Base-by-base conservation (phyloP, 2,329 filamentous ascomycete genomes). In the Sporothrix curviconia region DNA sequence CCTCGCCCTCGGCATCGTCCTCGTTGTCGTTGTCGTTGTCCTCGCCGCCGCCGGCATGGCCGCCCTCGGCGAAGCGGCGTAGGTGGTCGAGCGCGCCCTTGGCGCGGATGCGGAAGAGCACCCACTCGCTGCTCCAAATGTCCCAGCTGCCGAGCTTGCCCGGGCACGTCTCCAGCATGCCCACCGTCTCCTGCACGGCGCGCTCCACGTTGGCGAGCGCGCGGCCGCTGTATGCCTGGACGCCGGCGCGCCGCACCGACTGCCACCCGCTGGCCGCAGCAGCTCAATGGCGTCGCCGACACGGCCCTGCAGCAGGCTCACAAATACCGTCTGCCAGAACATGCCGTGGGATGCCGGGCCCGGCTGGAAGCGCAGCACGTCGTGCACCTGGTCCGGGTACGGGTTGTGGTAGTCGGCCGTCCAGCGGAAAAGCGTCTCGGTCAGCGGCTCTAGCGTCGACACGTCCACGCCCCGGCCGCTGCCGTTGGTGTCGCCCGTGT, bases 311-410 rank as follows among this genome's bases (percentile, higher is more conserved):
- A 95, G 76, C 22, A 92, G 76, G 14, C 84, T 78, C 56, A 83
- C 82, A 64, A 86, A 88, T n/a, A 96, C 76, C 1, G 84, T 84
- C 67, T 92, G 89, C 92, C 92, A 97, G 72, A 90, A 97, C 36
- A 87, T 76, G 25, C 79, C 76, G 66, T 94, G 89, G 43, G 84
- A 83, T 2, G 90, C 87, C 22, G 91, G 89, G 59, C 88, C 88
- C 1, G 89, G 88, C 46, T 78, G 78, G 64, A 84, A 73, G 28
- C 78, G 77, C 61, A 81, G 74, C 24, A 96, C 79, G 4, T 84
- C 77, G 37, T 83, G 76, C 24, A 88, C 75, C 65, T 92, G 87
- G 53, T 83, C 78, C 2, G 80, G 78, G 64, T 88, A 88, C 25
- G 86, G 79, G 61, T 88, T 84, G 67, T 96, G 90, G 66, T 89